Evolutionary conservation across 129 eudicot species (phyloP).

Genomic region (Smallanthus sonchifolius): DNA sequence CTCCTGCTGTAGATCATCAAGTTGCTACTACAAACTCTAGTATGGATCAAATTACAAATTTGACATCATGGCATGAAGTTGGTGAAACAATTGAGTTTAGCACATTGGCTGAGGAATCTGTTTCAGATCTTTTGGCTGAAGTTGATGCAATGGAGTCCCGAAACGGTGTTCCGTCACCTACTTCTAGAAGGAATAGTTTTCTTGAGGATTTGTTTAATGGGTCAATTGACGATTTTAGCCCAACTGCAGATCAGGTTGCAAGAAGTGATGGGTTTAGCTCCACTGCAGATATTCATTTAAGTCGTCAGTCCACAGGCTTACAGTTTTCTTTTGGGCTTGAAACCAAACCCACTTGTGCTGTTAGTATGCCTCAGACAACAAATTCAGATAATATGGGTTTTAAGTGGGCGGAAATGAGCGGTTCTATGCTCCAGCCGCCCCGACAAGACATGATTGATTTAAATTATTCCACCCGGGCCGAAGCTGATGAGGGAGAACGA

Average conservation of each 20-base stretch:
- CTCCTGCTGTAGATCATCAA: slow-evolving; percentile 45
- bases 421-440: slow-evolving; percentile 41
- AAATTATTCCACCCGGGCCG: slow-evolving; percentile 32
- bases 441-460: slow-evolving; percentile 32
- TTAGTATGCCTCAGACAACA: slow-evolving; percentile 21
- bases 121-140: slow-evolving; percentile 90
- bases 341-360: slow-evolving; percentile 24
- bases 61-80: slow-evolving; percentile 56
- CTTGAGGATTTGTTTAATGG: slow-evolving; percentile 64
- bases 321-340: slow-evolving; percentile 34
- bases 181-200: slow-evolving; percentile 64
- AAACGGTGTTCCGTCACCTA: slow-evolving; percentile 69
- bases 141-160: slow-evolving; percentile 98
- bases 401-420: slow-evolving; percentile 36
- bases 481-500: slow-evolving; percentile 34
- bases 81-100: slow-evolving; percentile 74
- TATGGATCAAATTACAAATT: slow-evolving; percentile 26
- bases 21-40: slow-evolving; percentile 31
- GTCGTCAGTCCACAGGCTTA: slow-evolving; percentile 36
- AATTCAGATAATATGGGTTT: slow-evolving; percentile 20
- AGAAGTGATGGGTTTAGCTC: slow-evolving; percentile 64
- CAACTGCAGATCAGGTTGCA: slow-evolving; percentile 44
- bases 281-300: slow-evolving; percentile 49
- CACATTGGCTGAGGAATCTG: slow-evolving; percentile 91
- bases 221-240: slow-evolving; percentile 67